A percentile compares a stretch with the other conserved stretches of the same genome.
phyloP scores from a whole-genome alignment of 2,329 filamentous ascomycete species.

The Grosmannia serpens region DNA sequence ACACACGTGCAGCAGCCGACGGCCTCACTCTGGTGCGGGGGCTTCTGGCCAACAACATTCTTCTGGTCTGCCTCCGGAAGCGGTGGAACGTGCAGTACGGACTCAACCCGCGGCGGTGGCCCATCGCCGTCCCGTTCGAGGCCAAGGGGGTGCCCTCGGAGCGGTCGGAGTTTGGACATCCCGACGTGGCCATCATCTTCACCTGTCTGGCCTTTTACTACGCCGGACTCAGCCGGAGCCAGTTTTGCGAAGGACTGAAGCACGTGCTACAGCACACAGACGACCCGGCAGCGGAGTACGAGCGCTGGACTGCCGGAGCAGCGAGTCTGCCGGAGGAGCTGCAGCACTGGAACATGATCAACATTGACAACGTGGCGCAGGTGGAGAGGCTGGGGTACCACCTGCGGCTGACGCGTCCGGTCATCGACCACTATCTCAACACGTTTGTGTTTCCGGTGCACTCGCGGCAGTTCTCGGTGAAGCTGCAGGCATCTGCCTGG shows the following conservation, averaged over 20 bases:
- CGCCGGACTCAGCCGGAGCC: constrained; percentile 34
- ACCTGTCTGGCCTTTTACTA: constrained; percentile 61
- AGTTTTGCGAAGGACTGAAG: constrained; percentile 37
- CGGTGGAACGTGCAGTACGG: constrained; percentile 58
- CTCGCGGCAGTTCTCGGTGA: constrained; percentile 51
- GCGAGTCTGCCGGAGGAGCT: constrained; percentile 31
- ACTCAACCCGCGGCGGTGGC: constrained; percentile 38
- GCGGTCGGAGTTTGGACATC: constrained; percentile 56
- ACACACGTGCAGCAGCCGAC: background rate
- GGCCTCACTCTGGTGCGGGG: constrained; percentile 48
- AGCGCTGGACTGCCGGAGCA: constrained; percentile 30
- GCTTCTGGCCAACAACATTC: constrained; percentile 46
- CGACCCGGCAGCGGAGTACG: constrained; percentile 45
- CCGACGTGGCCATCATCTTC: constrained; percentile 52
- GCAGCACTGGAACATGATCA: constrained; percentile 43
- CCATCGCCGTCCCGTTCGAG: constrained; percentile 55
- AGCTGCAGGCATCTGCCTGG: constrained; percentile 56
- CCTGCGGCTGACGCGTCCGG: constrained; percentile 34
- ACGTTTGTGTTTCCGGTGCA: constrained; percentile 54
- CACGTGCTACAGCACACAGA: constrained; percentile 39
- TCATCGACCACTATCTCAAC: constrained; percentile 50
- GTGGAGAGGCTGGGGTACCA: constrained; percentile 36
- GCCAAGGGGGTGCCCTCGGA: constrained; percentile 54
- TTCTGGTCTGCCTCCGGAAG: constrained; percentile 49
- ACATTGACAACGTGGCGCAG: constrained; percentile 44